Conservation (phyloP, 1,284 basidiomycete genomes). For the Hemileia vastatrix region DNA sequence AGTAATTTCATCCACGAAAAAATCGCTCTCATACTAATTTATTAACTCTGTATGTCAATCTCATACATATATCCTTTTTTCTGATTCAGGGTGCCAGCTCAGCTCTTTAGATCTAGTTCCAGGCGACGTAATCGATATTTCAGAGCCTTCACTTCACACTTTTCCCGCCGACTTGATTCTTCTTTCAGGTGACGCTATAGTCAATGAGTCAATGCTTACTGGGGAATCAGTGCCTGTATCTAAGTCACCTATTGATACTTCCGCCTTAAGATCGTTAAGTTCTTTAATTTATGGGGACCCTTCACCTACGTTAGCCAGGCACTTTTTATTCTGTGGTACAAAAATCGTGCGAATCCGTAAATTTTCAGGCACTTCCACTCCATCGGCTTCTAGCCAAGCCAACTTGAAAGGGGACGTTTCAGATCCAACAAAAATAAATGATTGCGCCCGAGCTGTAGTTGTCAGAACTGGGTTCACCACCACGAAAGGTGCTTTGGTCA, state of each 20-base stretch:
- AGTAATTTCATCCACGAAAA: conserved; percentile 33
- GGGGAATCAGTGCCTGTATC: conserved; percentile 90
- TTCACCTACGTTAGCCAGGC: conserved; percentile 62
- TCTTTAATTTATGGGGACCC: conserved; percentile 49
- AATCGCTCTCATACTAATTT: too few relatives aligned
- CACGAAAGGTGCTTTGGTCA: conserved; percentile 88
- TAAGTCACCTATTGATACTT: conserved; percentile 57
- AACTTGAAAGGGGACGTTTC: conserved; percentile 28
- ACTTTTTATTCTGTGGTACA: conserved; percentile 86
- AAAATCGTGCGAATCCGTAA: conserved; percentile 83
- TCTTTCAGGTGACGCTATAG: conserved; percentile 88
- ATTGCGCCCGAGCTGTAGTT: conserved; percentile 68
- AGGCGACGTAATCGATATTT: conserved; percentile 84
- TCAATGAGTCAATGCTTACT: conserved; percentile 98
- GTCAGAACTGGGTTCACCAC: conserved; percentile 94
- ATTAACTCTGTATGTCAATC: too few relatives aligned
- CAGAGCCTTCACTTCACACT: conserved; percentile 61
- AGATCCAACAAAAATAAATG: conserved; percentile 22
- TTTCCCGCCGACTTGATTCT: conserved; percentile 88
- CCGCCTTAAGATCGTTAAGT: conserved; percentile 24
- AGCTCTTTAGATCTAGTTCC: conserved; percentile 78
- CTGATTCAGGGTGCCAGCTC: conserved; percentile 38
- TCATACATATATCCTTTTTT: conserved; percentile 36
- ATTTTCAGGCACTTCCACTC: not conserved
- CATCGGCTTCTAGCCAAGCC: conserved; percentile 46